phyloP scores from a whole-genome alignment of 352 stramenopile genomes.

The Pythium brachiatum region DNA sequence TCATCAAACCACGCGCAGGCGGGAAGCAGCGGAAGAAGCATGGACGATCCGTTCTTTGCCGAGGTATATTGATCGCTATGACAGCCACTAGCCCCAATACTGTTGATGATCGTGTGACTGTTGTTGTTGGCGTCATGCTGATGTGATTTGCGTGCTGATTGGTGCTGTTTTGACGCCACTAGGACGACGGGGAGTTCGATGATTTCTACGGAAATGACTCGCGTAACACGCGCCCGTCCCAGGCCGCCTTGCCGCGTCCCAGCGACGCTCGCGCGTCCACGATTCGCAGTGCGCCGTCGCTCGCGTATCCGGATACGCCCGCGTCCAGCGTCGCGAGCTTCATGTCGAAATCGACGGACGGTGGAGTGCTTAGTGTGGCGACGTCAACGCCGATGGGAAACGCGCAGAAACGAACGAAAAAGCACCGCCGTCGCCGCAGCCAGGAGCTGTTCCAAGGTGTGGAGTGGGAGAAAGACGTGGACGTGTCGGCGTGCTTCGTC shows the following conservation, averaged over 20 bases:
- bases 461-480: slow-evolving; percentile 53
- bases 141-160: slow-evolving; percentile 9
- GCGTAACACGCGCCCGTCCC: slow-evolving; percentile 10
- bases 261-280: neutral
- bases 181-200: slow-evolving; percentile 78
- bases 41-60: slow-evolving; percentile 51
- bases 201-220: slow-evolving; percentile 51
- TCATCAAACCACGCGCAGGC: neutral
- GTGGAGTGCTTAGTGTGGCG: slow-evolving; percentile 6
- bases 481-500: slow-evolving; percentile 44
- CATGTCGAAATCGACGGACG: slow-evolving; percentile 21
- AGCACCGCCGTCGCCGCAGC: slow-evolving; percentile 42
- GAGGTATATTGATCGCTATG: slow-evolving; percentile 25
- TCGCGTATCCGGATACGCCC: slow-evolving; percentile 23
- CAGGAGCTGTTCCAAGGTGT: slow-evolving; percentile 57
- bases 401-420: slow-evolving; percentile 20
- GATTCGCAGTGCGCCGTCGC: neutral
- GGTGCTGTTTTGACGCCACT: slow-evolving; percentile 1
- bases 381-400: slow-evolving; percentile 1
- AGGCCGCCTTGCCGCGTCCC: slow-evolving; percentile 7
- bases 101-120: neutral
- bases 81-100: neutral
- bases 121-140: neutral
- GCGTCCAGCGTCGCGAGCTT: slow-evolving; percentile 26
- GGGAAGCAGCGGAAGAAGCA: slow-evolving; percentile 14